Percentiles rank a stretch among this genome's conserved stretches.
Evolutionary conservation across 2,329 filamentous ascomycete genomes (phyloP).

Genomic region (Colletotrichum nymphaeae): DNA sequence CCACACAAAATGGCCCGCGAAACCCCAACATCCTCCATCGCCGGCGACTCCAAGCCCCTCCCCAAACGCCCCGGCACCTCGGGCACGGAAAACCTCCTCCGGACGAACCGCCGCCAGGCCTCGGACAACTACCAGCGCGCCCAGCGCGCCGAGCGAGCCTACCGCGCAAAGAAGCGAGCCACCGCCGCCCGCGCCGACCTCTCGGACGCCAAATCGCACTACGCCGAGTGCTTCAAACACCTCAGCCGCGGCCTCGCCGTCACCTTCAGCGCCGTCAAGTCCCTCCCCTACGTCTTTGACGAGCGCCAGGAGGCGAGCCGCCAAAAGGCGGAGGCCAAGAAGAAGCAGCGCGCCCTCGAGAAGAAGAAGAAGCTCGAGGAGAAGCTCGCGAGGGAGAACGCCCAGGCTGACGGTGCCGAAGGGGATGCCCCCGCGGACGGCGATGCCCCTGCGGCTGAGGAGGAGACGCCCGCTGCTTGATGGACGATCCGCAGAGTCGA

Average conservation of each 20-base stretch:
- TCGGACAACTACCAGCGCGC: constrained; percentile 52
- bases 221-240: constrained; percentile 49
- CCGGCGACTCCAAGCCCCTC: constrained; percentile 40
- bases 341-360: constrained; percentile 44
- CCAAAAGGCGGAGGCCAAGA: constrained; percentile 43
- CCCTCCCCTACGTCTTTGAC: constrained; percentile 48
- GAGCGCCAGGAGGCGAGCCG: constrained; percentile 50
- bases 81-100: constrained; percentile 55
- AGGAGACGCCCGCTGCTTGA: constrained; percentile 13
- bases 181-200: constrained; percentile 50
- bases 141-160: constrained; percentile 52
- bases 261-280: constrained; percentile 44
- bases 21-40: constrained; percentile 22
- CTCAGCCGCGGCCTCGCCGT: constrained; percentile 48
- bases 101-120: constrained; percentile 50
- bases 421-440: constrained; percentile 9
- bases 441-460: constrained; percentile 7
- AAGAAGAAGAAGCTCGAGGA: constrained; percentile 50
- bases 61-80: constrained; percentile 53
- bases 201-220: constrained; percentile 52
- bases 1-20: constrained; percentile 29
- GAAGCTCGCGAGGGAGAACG: constrained; percentile 41
- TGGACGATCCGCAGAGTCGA: constrained; percentile 24
- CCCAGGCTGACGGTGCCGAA: constrained; percentile 16
- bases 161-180: constrained; percentile 54